These are phyloP conservation scores for Trichoderma breve DNA, from an alignment of 2,329 filamentous ascomycete genomes.

Conservation along the genomic window DNA sequence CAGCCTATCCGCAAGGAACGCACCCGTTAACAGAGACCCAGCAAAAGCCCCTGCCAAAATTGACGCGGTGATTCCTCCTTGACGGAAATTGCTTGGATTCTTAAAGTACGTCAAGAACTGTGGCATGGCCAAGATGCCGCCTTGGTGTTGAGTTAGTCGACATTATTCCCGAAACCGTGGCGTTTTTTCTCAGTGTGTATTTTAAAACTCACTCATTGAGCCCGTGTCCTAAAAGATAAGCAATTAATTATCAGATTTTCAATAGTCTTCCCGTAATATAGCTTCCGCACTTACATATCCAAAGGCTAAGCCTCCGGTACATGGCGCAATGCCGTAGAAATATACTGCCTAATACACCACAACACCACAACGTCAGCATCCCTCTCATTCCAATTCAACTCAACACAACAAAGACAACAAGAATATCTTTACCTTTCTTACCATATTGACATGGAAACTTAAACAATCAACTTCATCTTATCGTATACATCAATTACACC, in stretches of 20 bases:
- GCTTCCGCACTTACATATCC: slow-evolving; percentile 17
- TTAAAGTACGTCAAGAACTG: slow-evolving; percentile 20
- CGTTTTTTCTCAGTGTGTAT: background rate
- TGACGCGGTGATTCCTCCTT: slow-evolving; percentile 20
- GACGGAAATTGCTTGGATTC: slow-evolving; percentile 17
- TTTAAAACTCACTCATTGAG: slow-evolving; percentile 15
- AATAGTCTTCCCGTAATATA: background rate
- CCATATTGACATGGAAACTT: background rate
- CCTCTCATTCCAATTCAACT: background rate
- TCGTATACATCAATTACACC: background rate
- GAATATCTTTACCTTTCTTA: slow-evolving; percentile 2
- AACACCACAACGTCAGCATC: background rate
- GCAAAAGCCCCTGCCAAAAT: slow-evolving; percentile 17
- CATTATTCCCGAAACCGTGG: background rate
- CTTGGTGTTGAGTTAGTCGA: background rate
- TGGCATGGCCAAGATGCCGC: slow-evolving; percentile 18
- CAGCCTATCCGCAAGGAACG: slow-evolving; percentile 16
- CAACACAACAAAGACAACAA: background rate
- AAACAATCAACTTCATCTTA: background rate
- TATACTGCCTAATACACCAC: slow-evolving; percentile 1
- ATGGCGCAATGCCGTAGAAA: slow-evolving; percentile 19
- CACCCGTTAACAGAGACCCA: slow-evolving; percentile 16
- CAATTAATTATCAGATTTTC: background rate
- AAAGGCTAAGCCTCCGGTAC: slow-evolving; percentile 18
- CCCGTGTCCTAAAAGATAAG: slow-evolving; percentile 8